Evolutionary conservation across 2,329 filamentous ascomycete species (phyloP), one percentile per base, ranked within the genome.

Genomic region (Tetracladium maxilliforme): DNA sequence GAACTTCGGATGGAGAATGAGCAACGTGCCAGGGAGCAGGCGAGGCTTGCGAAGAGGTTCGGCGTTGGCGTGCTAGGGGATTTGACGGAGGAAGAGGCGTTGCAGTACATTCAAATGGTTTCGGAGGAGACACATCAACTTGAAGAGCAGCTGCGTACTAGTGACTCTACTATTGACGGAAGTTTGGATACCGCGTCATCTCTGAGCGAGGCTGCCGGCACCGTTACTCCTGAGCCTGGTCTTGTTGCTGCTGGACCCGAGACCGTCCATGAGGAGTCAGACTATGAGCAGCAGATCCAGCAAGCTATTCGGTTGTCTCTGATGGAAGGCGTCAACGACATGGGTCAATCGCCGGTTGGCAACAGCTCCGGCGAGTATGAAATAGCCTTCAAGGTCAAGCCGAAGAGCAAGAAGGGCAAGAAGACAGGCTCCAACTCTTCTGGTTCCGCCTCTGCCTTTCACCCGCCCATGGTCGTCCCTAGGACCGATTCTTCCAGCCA

Each of bases 21-120:
- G 16, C 64, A 70, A 21, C 66, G 70, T 19, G 61, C 62, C 14
- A 74, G 73, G 28, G 76, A 92, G 41, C 61, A 70, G 27, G 65
- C 71, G 10, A 71, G 73, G 14, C 58, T 95, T 14, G 76, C 70
- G 18, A 73, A 70, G 16, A 71, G 87, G 18, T 98, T 93, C 41
- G 90, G 90, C 6, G 70, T 90, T 3, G 82, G 84, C 17, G n/a
- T n/a, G n/a, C 52, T 94, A 2, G 66, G 58, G 4, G 70, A 71
- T 15, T 44, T 78, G 32, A 75, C 60, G 3, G 72, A 78, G 34
- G 70, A 76, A 37, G 72, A 78, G 39, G 65, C 70, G 11, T 33
- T 78, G 12, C 58, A 54, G 17, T 78, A 77, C 36, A 71, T 70
- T 1, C 66, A 72, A 41, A 69, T 78, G 57, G 54, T 78, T 6